phyloP scores from a whole-genome alignment of 2,329 filamentous ascomycete genomes.

The Trichoderma endophyticum region DNA sequence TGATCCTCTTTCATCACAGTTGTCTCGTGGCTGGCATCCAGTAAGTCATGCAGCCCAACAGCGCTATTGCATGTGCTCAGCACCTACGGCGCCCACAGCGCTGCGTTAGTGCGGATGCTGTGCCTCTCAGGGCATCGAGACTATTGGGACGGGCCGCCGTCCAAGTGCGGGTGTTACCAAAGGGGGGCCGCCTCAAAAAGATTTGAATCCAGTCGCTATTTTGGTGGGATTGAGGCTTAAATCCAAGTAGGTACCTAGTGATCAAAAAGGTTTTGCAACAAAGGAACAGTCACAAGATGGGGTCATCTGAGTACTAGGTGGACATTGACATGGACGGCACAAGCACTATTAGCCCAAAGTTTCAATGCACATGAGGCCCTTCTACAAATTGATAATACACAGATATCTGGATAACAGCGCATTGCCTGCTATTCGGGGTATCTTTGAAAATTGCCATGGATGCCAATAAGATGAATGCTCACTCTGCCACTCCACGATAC shows the following conservation, averaged over 20 bases:
- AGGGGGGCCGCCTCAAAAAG: not conserved
- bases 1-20: not conserved
- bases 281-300: not conserved
- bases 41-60: conserved; percentile 5
- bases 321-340: not conserved
- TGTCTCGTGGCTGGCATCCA: conserved; percentile 6
- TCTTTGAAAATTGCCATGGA: not conserved
- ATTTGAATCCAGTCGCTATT: not conserved
- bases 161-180: not conserved
- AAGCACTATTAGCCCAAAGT: not conserved
- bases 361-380: not conserved
- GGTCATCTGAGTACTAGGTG: not conserved
- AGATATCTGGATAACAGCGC: not conserved
- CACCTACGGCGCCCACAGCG: not conserved
- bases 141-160: not conserved
- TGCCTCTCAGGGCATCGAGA: not conserved
- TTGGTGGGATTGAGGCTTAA: not conserved
- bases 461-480: not conserved
- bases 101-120: not conserved
- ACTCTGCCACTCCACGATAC: not conserved
- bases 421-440: not conserved
- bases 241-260: not conserved
- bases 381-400: not conserved
- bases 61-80: not conserved
- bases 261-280: not conserved